Evolutionary conservation across 2,329 filamentous ascomycete species (phyloP), one percentile per base, ranked within the genome.

Genomic region (Neonectria faginata): DNA sequence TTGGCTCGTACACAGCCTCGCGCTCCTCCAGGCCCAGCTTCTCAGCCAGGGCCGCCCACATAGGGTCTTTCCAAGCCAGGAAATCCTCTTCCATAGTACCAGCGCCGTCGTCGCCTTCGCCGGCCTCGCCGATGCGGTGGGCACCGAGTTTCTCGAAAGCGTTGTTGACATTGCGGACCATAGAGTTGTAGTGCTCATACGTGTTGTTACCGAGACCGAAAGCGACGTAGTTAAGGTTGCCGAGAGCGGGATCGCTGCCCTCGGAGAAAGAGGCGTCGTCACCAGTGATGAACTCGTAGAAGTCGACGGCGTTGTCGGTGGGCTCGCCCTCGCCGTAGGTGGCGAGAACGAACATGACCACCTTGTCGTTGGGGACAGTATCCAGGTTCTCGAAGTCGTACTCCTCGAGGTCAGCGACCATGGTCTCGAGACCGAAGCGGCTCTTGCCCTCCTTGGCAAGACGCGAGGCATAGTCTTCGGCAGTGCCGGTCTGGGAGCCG

Each of bases 61-160:
- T 99, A 67, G 94, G 94, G 75, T 99, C 96, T 83, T 99, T 99
- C 96, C 96, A 99, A 70, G 95, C 93, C 74, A 99, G 83, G 80
- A 98, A 99, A 76, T 99, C 97, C 82, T 99, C 97, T 82, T 99
- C 96, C 97, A 99, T 99, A 62, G 96, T 99, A 66, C 97, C 96
- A 70, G 96, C 94, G 69, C 97, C 96, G 78, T 99, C 96, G 75
- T 99, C 96, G 75, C 96, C 96, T 83, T 98, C 95, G 73, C 97
- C 96, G 60, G 94, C 93, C 62, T 90, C 85, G 50, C 96, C 94
- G 71, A 99, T 93, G 71, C 93, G 88, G 76, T 89, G 86, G 12
- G 92, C 96, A 66, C 96, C 96, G 20, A 97, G 85, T 75, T 92
- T 95, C 75, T 89, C 85, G 64, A 99, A 84, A 67, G 89, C 90